Evolutionary conservation across 768 basidiomycete genomes (phyloP).

Genomic region (Mycena indigotica): DNA sequence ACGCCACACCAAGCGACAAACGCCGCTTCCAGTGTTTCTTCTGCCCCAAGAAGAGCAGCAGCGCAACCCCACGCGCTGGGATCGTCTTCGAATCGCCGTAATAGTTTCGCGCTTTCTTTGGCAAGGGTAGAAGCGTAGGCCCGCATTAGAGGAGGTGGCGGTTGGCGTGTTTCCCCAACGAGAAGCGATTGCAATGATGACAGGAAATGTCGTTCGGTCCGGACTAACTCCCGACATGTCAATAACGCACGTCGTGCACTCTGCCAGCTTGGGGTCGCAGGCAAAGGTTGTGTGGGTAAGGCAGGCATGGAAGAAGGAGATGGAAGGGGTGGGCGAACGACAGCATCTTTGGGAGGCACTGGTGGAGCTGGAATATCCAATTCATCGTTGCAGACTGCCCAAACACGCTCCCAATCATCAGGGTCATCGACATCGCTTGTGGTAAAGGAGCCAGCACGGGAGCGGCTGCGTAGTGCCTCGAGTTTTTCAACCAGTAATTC

Average conservation of each 20-base stretch:
- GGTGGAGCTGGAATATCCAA: conserved; percentile 14
- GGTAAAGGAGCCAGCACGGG: conserved; percentile 1
- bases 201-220: conserved; percentile 47
- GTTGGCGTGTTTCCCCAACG: conserved; percentile 41
- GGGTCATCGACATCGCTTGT: not conserved
- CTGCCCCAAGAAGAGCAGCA: conserved; percentile 55
- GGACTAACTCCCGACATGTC: conserved; percentile 33
- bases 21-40: conserved; percentile 55
- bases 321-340: not conserved
- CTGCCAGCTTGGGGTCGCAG: conserved; percentile 22
- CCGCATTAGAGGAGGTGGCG: conserved; percentile 55
- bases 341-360: conserved; percentile 11
- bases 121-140: conserved; percentile 55
- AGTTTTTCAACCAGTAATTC: conserved; percentile 38
- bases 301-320: conserved; percentile 9
- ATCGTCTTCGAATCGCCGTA: conserved; percentile 54
- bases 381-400: conserved; percentile 19
- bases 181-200: conserved; percentile 36
- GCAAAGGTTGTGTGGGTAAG: conserved; percentile 4
- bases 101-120: conserved; percentile 49
- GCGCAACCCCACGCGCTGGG: conserved; percentile 70
- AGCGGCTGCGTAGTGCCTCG: conserved; percentile 28
- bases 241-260: conserved; percentile 30
- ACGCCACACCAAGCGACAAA: conserved; percentile 63
- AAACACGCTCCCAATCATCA: conserved; percentile 18